These are phyloP conservation scores for Periconia digitata DNA, from an alignment of 2,329 filamentous ascomycete species.

Conservation along the genomic window DNA sequence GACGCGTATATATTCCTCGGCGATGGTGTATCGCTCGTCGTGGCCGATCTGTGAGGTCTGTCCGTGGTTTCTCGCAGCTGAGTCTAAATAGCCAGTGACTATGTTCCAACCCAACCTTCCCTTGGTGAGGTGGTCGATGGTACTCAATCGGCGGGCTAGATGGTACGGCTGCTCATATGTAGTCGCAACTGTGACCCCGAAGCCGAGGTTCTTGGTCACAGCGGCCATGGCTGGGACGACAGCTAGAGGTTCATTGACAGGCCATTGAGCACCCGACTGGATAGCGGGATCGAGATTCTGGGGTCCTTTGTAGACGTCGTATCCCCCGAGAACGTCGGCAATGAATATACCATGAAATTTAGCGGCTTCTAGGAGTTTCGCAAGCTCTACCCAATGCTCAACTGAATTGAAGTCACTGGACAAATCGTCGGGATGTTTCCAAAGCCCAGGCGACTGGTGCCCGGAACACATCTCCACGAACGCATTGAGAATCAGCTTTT, in stretches of 20 bases:
- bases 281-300: slow-evolving; percentile 60
- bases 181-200: slow-evolving; percentile 66
- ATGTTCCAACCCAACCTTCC: slow-evolving; percentile 54
- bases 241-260: slow-evolving; percentile 66
- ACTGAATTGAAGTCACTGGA: slow-evolving; percentile 57
- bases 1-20: slow-evolving; percentile 69
- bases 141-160: slow-evolving; percentile 62
- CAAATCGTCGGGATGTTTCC: slow-evolving; percentile 44
- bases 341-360: slow-evolving; percentile 44
- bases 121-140: slow-evolving; percentile 65
- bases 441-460: slow-evolving; percentile 51
- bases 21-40: slow-evolving; percentile 67
- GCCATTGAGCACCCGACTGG: slow-evolving; percentile 65
- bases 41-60: slow-evolving; percentile 59
- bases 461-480: slow-evolving; percentile 37
- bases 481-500: background rate
- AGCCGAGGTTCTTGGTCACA: slow-evolving; percentile 62
- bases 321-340: slow-evolving; percentile 59
- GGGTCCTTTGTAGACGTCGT: slow-evolving; percentile 67
- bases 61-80: slow-evolving; percentile 64
- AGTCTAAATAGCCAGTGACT: slow-evolving; percentile 67
- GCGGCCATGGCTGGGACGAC: slow-evolving; percentile 67
- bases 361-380: slow-evolving; percentile 41
- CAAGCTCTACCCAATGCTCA: slow-evolving; percentile 24
- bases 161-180: slow-evolving; percentile 70